phyloP scores from a whole-genome alignment of 2,329 filamentous ascomycete species.

The Colletotrichum plurivorum region DNA sequence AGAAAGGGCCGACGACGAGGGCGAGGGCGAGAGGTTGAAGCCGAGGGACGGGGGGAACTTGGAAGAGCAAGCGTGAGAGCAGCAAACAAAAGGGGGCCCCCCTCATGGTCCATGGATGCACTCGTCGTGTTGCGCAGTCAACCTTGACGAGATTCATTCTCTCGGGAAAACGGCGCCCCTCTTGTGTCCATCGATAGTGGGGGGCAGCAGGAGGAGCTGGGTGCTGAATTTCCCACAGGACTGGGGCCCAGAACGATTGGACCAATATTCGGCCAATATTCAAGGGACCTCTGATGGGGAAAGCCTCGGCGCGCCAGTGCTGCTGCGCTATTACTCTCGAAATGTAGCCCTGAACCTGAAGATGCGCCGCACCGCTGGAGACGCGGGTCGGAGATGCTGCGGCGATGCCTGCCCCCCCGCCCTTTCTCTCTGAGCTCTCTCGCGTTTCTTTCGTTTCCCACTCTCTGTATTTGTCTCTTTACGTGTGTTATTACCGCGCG shows the following conservation, averaged over 20 bases:
- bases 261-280: constrained; percentile 29
- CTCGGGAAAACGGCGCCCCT: constrained; percentile 19
- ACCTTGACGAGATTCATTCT: constrained; percentile 11
- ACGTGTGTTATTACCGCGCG: background rate
- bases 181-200: constrained; percentile 20
- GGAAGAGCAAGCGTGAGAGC: background rate
- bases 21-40: background rate
- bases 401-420: too few relatives aligned
- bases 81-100: background rate
- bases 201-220: constrained; percentile 2
- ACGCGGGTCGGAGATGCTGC: too few relatives aligned
- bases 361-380: background rate
- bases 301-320: background rate
- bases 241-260: constrained; percentile 8
- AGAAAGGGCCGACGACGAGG: background rate
- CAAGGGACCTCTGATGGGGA: constrained; percentile 11
- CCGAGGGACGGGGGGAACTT: background rate
- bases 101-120: background rate
- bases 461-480: background rate
- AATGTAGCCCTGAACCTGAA: constrained; percentile 4
- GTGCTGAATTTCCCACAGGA: constrained; percentile 20
- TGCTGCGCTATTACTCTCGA: background rate
- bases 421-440: background rate
- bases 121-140: constrained; percentile 17
- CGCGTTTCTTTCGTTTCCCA: background rate